Evolutionary conservation across 495 filamentous ascomycete genomes (phyloP).

Genomic region (Bryoglossum gracile): DNA sequence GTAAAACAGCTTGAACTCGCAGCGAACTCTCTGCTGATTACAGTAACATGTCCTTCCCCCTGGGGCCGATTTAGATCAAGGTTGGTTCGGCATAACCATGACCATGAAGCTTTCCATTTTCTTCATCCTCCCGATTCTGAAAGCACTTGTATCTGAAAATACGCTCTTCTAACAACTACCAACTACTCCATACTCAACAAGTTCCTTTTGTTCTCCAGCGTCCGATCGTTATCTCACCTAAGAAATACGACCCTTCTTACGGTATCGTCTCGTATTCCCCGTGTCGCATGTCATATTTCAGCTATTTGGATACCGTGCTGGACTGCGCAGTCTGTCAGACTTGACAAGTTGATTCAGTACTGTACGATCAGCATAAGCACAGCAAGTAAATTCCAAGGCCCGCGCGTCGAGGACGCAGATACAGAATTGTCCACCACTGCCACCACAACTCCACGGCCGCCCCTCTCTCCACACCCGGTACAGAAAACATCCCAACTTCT

Average conservation of each 20-base stretch:
- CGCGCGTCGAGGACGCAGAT: background rate
- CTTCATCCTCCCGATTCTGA: no score
- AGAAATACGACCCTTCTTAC: background rate
- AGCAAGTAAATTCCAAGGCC: background rate
- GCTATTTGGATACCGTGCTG: conserved; percentile 17
- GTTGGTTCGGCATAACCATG: no score
- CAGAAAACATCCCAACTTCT: background rate
- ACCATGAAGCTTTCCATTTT: no score
- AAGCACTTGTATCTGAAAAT: background rate
- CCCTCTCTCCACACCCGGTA: background rate
- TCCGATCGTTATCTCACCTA: background rate
- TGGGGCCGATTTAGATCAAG: no score
- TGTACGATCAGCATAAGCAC: no score
- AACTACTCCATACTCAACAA: background rate
- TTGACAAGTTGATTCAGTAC: no score
- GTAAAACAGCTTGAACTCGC: no score
- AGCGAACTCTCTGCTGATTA: no score
- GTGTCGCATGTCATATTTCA: background rate
- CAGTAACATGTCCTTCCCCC: no score
- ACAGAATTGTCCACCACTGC: background rate
- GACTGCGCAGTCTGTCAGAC: no score
- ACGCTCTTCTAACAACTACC: background rate
- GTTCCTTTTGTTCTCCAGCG: background rate
- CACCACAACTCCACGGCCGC: background rate
- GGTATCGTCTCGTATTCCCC: background rate